Percentiles rank a stretch among this genome's conserved stretches.
Evolutionary conservation across 345 rosid genomes (phyloP).

Genomic region (Carallia pectinifolia): DNA sequence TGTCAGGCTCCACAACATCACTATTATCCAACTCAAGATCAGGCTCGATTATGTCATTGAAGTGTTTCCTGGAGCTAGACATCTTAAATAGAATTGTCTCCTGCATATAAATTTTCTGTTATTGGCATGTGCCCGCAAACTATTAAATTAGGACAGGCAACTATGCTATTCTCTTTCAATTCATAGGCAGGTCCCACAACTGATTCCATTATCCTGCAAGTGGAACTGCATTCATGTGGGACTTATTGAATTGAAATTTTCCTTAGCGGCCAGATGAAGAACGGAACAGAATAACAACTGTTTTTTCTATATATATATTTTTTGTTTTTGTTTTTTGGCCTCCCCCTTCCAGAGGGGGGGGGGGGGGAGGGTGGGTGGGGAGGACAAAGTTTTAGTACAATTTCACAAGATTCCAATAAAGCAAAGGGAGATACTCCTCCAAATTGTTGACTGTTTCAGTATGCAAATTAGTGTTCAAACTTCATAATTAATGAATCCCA

Average conservation of each 20-base stretch:
- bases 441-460: not conserved
- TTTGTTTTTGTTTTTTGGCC: no score
- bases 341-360: no score
- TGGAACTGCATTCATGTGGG: no score
- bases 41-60: constrained; percentile 53
- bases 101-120: constrained; percentile 20
- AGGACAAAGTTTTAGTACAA: not conserved
- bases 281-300: no score
- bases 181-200: not conserved
- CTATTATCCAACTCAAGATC: constrained; percentile 72
- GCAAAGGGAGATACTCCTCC: not conserved
- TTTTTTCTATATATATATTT: no score
- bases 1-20: constrained; percentile 68
- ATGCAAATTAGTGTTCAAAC: not conserved
- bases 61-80: constrained; percentile 35
- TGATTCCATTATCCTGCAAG: no score
- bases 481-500: constrained; percentile 1
- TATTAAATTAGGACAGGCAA: not conserved
- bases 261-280: no score
- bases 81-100: constrained; percentile 44
- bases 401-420: not conserved
- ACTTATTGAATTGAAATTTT: no score
- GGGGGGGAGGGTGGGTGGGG: no score
- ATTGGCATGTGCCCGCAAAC: not conserved
- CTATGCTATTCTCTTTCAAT: not conserved